These are phyloP conservation scores for Monotropa hypopitys DNA, from an alignment of 179 eudicot species.

Conservation along the genomic window DNA sequence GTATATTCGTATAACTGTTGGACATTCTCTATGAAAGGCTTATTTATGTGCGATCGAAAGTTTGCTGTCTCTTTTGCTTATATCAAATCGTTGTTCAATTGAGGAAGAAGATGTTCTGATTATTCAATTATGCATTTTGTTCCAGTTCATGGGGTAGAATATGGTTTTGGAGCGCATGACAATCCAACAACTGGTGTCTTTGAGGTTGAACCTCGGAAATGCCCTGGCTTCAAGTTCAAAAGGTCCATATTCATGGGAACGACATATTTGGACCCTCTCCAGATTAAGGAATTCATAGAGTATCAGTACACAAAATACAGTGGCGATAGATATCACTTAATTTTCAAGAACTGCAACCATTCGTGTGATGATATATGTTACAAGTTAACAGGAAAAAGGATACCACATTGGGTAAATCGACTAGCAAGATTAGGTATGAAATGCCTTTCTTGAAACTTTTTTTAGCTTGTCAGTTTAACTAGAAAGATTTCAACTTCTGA, in stretches of 20 bases:
- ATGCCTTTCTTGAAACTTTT: neutral
- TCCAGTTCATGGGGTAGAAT: conserved; percentile 74
- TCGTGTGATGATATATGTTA: conserved; percentile 57
- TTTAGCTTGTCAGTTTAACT: neutral
- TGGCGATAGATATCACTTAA: conserved; percentile 71
- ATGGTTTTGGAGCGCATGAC: conserved; percentile 89
- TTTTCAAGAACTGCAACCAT: conserved; percentile 77
- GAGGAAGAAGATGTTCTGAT: neutral
- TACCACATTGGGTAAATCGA: conserved; percentile 88
- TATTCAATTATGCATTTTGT: neutral
- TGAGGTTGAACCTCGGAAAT: conserved; percentile 80
- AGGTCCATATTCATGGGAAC: conserved; percentile 67
- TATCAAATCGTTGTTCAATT: neutral
- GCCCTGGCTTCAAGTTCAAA: conserved; percentile 81
- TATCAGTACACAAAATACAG: conserved; percentile 41
- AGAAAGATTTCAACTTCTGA: neutral
- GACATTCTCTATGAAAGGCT: neutral
- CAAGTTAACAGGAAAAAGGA: conserved; percentile 60
- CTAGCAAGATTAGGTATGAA: conserved; percentile 66
- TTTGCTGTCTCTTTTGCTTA: neutral
- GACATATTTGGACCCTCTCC: conserved; percentile 42
- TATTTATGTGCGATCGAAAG: neutral
- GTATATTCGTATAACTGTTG: too few species aligned
- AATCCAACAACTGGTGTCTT: conserved; percentile 72
- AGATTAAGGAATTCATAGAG: conserved; percentile 67